Evolutionary conservation across 768 basidiomycete species (phyloP).

Genomic region (Porphyrellus cyaneotinctus): DNA sequence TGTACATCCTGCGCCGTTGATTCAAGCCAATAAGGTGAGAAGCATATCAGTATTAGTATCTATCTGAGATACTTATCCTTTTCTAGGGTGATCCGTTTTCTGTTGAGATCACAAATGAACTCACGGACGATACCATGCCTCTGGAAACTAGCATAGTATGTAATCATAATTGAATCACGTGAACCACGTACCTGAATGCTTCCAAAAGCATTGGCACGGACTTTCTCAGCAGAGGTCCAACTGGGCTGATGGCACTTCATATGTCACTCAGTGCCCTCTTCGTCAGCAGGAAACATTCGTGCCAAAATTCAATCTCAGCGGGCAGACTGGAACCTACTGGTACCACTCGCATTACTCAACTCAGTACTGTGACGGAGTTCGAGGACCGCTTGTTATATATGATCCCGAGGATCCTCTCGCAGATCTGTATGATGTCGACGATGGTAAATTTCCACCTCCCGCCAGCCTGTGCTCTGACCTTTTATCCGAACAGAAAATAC

Average conservation of each 20-base stretch:
- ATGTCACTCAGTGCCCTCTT: conserved; percentile 9
- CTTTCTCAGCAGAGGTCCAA: not conserved
- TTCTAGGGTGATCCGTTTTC: conserved; percentile 35
- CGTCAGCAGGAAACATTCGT: conserved; percentile 30
- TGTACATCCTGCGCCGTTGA: conserved; percentile 1
- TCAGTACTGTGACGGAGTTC: conserved; percentile 39
- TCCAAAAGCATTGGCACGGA: conserved; percentile 1
- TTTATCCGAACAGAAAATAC: conserved; percentile 28
- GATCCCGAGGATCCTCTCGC: conserved; percentile 32
- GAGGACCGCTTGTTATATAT: conserved; percentile 24
- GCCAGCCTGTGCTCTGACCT: not conserved
- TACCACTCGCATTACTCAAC: conserved; percentile 41
- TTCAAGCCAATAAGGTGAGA: not conserved
- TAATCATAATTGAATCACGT: conserved; percentile 8
- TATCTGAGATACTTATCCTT: not conserved
- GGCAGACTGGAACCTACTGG: conserved; percentile 43
- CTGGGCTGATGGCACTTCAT: not conserved
- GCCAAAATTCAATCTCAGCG: conserved; percentile 31
- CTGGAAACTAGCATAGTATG: conserved; percentile 39
- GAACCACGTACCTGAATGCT: conserved; percentile 16
- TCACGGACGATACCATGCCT: conserved; percentile 27
- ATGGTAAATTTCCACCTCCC: conserved; percentile 29
- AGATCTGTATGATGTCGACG: conserved; percentile 41
- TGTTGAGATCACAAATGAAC: conserved; percentile 42
- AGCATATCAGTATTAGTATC: conserved; percentile 39